Evolutionary conservation across 1,284 basidiomycete genomes (phyloP).

Genomic region (Boletellus deceptivus): DNA sequence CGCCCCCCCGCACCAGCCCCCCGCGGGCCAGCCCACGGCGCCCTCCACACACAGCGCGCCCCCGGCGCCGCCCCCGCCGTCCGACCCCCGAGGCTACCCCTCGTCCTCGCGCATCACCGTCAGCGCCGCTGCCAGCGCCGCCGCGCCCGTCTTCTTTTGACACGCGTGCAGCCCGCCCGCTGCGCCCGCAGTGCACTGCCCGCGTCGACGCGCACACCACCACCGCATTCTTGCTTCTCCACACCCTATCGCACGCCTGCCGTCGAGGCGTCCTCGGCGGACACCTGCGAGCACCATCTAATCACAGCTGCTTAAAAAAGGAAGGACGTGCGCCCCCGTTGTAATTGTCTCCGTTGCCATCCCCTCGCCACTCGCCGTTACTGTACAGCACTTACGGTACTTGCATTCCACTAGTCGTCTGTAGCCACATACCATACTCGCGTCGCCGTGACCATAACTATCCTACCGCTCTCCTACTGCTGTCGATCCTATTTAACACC

Average conservation of each 20-base stretch:
- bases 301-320: slow-evolving; percentile 19
- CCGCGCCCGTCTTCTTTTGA: slow-evolving; percentile 52
- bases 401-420: slow-evolving; percentile 7
- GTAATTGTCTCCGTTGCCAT: slow-evolving; percentile 8
- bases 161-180: not conserved
- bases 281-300: slow-evolving; percentile 13
- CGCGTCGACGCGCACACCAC: not conserved
- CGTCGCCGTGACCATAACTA: slow-evolving; percentile 5
- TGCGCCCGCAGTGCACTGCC: not conserved
- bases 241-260: not conserved
- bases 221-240: not conserved
- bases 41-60: slow-evolving; percentile 9
- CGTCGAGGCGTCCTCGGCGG: slow-evolving; percentile 4
- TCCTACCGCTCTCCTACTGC: not conserved
- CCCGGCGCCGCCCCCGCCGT: slow-evolving; percentile 16
- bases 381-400: too few relatives aligned
- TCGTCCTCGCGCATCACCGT: slow-evolving; percentile 41
- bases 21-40: slow-evolving; percentile 25
- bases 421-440: slow-evolving; percentile 18
- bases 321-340: slow-evolving; percentile 20
- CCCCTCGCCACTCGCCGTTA: not conserved
- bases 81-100: slow-evolving; percentile 24
- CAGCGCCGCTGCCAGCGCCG: slow-evolving; percentile 42
- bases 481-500: not conserved
- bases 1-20: slow-evolving; percentile 26